Evolutionary conservation across 352 stramenopile species (phyloP).

Genomic region (Phytophthora cactorum): DNA sequence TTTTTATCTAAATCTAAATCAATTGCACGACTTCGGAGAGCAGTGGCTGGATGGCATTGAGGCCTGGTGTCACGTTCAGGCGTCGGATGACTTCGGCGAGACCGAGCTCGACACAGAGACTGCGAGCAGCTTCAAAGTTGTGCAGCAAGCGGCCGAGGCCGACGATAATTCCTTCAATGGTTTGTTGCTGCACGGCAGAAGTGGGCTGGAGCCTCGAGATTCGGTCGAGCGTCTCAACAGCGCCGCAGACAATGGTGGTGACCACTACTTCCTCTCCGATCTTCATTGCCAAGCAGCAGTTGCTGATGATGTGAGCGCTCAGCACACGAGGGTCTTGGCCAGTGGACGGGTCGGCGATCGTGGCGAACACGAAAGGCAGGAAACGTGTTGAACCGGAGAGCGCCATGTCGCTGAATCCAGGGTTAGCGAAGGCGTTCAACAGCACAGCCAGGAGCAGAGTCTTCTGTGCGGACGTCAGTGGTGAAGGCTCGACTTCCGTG

Average conservation of each 20-base stretch:
- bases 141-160: slow-evolving; percentile 68
- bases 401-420: slow-evolving; percentile 56
- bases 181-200: slow-evolving; percentile 42
- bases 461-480: slow-evolving; percentile 51
- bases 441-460: slow-evolving; percentile 66
- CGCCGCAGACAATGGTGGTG: slow-evolving; percentile 74
- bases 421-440: slow-evolving; percentile 70
- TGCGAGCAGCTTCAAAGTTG: slow-evolving; percentile 66
- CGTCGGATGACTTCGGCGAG: slow-evolving; percentile 69
- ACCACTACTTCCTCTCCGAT: slow-evolving; percentile 76
- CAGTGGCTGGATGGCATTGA: slow-evolving; percentile 55
- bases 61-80: slow-evolving; percentile 47
- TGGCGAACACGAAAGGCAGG: slow-evolving; percentile 72
- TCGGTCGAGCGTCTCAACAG: slow-evolving; percentile 70
- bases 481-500: slow-evolving; percentile 37
- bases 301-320: slow-evolving; percentile 68
- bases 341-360: slow-evolving; percentile 46
- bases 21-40: slow-evolving; percentile 67
- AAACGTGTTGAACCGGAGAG: slow-evolving; percentile 52
- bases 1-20: slow-evolving; percentile 40
- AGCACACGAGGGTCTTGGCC: slow-evolving; percentile 57
- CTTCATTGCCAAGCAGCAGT: slow-evolving; percentile 71
- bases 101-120: slow-evolving; percentile 64
- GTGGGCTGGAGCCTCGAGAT: slow-evolving; percentile 48
- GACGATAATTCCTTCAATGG: slow-evolving; percentile 67